Conservation (phyloP, 352 stramenopile species). For the Globisporangium orthogonon region DNA sequence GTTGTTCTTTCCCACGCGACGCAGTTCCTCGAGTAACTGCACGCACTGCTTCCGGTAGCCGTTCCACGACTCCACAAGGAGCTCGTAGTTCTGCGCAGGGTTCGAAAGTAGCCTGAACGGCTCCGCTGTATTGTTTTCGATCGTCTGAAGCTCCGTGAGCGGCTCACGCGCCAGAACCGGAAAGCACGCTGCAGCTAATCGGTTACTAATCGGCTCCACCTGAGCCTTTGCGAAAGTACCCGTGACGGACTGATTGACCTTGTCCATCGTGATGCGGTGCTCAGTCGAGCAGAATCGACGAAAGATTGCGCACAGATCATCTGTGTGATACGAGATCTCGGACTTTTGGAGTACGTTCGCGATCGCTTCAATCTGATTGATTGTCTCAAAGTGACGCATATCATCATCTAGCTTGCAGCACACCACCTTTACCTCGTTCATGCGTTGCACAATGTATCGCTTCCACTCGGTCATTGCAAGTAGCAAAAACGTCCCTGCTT, state of each 20-base stretch:
- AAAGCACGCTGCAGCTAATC: constrained; percentile 56
- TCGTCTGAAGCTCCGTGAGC: constrained; percentile 25
- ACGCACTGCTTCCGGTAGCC: constrained; percentile 44
- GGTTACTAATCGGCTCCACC: constrained; percentile 46
- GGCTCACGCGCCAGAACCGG: constrained; percentile 42
- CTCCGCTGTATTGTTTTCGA: constrained; percentile 28
- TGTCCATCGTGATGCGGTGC: not conserved
- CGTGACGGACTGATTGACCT: not conserved
- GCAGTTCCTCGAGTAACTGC: constrained; percentile 47
- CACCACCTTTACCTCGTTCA: constrained; percentile 60
- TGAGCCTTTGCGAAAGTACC: not conserved
- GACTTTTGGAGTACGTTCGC: constrained; percentile 45
- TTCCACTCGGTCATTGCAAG: constrained; percentile 63
- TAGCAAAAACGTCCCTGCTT: constrained; percentile 49
- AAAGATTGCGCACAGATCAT: constrained; percentile 58
- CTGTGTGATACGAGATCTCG: constrained; percentile 33
- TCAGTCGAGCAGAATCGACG: constrained; percentile 56
- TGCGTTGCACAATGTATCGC: constrained; percentile 53
- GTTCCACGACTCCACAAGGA: constrained; percentile 50
- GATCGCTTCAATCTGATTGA: constrained; percentile 47
- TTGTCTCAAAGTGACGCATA: constrained; percentile 39
- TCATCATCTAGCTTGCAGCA: constrained; percentile 57
- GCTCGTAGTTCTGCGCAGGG: constrained; percentile 39
- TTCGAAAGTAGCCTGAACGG: constrained; percentile 33
- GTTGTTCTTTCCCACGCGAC: constrained; percentile 51